phyloP scores from a whole-genome alignment of 805 yeast genomes.

The Nakazawaea sp. region DNA sequence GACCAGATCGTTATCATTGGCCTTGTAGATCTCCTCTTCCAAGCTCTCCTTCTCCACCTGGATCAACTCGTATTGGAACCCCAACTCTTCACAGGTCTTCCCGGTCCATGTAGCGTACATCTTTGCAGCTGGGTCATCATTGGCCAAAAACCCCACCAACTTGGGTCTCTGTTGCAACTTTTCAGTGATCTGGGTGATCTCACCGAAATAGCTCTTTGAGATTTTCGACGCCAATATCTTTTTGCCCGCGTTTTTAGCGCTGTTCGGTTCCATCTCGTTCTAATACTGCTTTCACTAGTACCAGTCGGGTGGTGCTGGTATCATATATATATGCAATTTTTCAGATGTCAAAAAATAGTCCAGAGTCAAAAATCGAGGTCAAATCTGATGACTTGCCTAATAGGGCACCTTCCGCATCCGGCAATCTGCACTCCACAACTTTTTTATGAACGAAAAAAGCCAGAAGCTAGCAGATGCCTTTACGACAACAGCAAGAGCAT shows the following conservation, averaged over 20 bases:
- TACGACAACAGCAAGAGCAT: too few species aligned
- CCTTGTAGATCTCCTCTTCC: conserved; percentile 76
- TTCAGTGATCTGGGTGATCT: conserved; percentile 53
- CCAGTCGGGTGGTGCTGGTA: too few species aligned
- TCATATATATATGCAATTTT: too few species aligned
- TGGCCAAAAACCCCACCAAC: conserved; percentile 88
- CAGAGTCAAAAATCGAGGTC: too few species aligned
- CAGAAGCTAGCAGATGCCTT: too few species aligned
- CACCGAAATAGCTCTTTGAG: conserved; percentile 75
- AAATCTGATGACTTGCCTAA: too few species aligned
- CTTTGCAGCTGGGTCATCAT: conserved; percentile 89
- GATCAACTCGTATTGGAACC: conserved; percentile 76
- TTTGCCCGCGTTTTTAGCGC: conserved; percentile 47
- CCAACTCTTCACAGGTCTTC: conserved; percentile 79
- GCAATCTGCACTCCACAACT: too few species aligned
- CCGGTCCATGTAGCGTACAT: conserved; percentile 97
- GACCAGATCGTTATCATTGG: conserved; percentile 68
- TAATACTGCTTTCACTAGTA: too few species aligned
- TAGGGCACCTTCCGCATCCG: too few species aligned
- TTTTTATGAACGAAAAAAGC: too few species aligned
- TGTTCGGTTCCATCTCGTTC: too few species aligned
- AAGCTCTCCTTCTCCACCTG: conserved; percentile 71
- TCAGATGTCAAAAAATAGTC: too few species aligned
- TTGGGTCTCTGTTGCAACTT: conserved; percentile 51
- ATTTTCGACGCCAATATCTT: conserved; percentile 84